phyloP scores from a whole-genome alignment of 2,329 filamentous ascomycete genomes.

The Pyricularia grisea region DNA sequence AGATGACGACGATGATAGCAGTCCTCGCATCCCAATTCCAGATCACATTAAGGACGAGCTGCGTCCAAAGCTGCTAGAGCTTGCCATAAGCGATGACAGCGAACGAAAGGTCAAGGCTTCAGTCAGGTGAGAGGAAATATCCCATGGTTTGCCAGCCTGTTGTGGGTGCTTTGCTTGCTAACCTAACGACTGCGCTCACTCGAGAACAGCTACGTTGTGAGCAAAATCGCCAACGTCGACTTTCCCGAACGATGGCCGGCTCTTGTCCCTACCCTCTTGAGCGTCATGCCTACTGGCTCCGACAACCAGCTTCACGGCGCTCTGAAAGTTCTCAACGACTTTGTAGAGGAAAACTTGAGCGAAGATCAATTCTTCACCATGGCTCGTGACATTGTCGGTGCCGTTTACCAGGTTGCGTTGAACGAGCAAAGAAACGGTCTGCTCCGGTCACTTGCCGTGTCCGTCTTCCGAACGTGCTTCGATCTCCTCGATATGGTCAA shows the following conservation, averaged over 20 bases:
- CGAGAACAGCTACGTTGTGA: constrained; percentile 55
- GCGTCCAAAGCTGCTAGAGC: constrained; percentile 63
- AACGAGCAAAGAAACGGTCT: constrained; percentile 65
- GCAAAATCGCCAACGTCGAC: constrained; percentile 88
- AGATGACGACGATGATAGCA: constrained; percentile 66
- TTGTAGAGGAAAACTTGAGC: constrained; percentile 88
- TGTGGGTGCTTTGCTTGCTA: background rate
- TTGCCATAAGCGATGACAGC: constrained; percentile 63
- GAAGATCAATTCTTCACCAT: constrained; percentile 93
- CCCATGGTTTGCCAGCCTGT: background rate
- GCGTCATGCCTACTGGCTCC: constrained; percentile 63
- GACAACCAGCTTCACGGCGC: constrained; percentile 83
- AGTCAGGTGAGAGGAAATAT: constrained; percentile 53
- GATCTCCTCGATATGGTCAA: constrained; percentile 95
- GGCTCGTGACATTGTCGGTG: constrained; percentile 74
- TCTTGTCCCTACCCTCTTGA: constrained; percentile 71
- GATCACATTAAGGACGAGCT: constrained; percentile 68
- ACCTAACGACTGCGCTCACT: background rate
- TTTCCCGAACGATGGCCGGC: constrained; percentile 94
- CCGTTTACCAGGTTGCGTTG: constrained; percentile 73
- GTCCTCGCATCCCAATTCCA: constrained; percentile 51
- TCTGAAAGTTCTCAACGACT: constrained; percentile 75
- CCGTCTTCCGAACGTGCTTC: constrained; percentile 85
- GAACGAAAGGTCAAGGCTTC: constrained; percentile 82
- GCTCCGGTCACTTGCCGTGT: constrained; percentile 76